Percentiles rank a stretch among this genome's conserved stretches.
phyloP scores from a whole-genome alignment of 768 basidiomycete species.

The Mycena rebaudengoi region DNA sequence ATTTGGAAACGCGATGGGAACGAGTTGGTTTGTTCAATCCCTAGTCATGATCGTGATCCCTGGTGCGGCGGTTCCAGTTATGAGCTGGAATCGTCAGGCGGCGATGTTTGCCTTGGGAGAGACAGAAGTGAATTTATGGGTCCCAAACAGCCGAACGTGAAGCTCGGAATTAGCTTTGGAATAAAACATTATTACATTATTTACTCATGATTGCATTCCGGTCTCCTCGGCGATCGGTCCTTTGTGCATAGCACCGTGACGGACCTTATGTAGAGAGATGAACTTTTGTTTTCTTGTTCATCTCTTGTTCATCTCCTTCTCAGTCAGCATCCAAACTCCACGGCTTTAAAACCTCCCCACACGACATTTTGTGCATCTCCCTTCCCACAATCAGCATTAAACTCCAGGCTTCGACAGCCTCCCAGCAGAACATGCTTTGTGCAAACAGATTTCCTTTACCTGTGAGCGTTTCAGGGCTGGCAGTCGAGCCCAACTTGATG shows the following conservation, averaged over 20 bases:
- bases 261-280: no score
- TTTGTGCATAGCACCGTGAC: no score
- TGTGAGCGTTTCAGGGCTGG: conserved; percentile 13
- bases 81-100: conserved; percentile 5
- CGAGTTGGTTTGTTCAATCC: background rate
- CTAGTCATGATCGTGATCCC: background rate
- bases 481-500: background rate
- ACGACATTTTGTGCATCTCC: background rate
- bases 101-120: conserved; percentile 9
- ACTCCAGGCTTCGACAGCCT: no score
- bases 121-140: background rate
- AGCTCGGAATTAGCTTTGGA: no score
- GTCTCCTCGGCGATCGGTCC: no score
- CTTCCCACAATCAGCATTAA: no score
- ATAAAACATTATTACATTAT: no score
- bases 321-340: no score
- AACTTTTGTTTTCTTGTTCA: no score
- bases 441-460: conserved; percentile 27
- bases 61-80: background rate
- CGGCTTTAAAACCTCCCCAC: no score
- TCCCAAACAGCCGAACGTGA: background rate
- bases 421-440: conserved; percentile 26
- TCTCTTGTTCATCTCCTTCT: no score
- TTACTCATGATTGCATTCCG: no score
- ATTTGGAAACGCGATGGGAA: conserved; percentile 12